Percentiles rank a stretch among this genome's conserved stretches.
Conservation (phyloP, 306 rosid species). For the Carpinus fangiana region DNA sequence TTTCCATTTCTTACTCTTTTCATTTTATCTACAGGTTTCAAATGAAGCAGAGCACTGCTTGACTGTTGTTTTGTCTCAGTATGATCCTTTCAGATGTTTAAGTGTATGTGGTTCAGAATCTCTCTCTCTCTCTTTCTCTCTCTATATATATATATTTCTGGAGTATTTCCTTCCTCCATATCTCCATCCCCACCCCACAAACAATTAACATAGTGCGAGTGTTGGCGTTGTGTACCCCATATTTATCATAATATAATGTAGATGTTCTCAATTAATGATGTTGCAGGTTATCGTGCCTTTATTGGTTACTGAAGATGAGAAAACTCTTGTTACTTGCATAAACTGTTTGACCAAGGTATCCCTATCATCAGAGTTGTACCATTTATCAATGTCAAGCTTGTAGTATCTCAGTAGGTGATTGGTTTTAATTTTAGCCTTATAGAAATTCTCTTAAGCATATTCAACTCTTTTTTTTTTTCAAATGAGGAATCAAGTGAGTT, state of each 20-base stretch:
- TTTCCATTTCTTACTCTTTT: constrained; percentile 24
- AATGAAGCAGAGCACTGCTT: constrained; percentile 93
- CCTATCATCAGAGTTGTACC: constrained; percentile 19
- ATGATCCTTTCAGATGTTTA: constrained; percentile 96
- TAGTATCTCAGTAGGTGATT: background rate
- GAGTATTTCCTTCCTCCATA: background rate
- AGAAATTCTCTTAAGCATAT: background rate
- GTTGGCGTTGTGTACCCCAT: constrained; percentile 17
- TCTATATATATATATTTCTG: background rate
- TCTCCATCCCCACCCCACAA: background rate
- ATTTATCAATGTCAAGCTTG: background rate
- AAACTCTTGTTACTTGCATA: constrained; percentile 85
- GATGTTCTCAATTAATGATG: constrained; percentile 22
- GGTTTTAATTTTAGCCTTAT: background rate
- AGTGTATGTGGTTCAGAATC: constrained; percentile 56
- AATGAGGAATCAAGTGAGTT: background rate
- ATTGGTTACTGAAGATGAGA: constrained; percentile 92
- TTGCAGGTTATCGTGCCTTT: constrained; percentile 90
- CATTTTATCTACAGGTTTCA: constrained; percentile 64
- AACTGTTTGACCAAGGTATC: constrained; percentile 93
- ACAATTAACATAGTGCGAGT: background rate
- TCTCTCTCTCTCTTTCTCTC: background rate
- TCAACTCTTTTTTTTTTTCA: background rate
- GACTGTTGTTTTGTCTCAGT: constrained; percentile 70
- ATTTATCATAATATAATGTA: background rate